These are phyloP conservation scores for Suhomyces sp. DNA, from an alignment of 805 yeast genomes.

Conservation along the genomic window DNA sequence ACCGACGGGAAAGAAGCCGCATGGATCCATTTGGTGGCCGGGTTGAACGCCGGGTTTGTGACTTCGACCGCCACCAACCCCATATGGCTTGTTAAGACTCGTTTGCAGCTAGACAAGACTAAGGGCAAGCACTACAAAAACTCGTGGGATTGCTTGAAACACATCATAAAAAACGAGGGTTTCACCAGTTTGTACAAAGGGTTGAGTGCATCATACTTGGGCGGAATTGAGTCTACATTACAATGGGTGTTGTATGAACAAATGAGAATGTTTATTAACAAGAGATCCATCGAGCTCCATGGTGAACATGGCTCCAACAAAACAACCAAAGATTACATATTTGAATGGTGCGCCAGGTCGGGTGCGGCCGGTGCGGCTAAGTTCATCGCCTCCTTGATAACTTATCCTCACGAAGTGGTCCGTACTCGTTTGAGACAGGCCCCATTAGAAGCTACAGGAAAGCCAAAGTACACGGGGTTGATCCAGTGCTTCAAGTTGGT, in stretches of 20 bases:
- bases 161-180: conserved; percentile 76
- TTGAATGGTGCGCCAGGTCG: conserved; percentile 93
- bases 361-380: conserved; percentile 98
- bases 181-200: conserved; percentile 79
- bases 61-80: conserved; percentile 98
- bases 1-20: conserved; percentile 77
- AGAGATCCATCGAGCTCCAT: conserved; percentile 41
- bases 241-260: conserved; percentile 98
- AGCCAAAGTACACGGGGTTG: conserved; percentile 84
- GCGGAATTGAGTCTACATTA: conserved; percentile 86
- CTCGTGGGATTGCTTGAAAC: conserved; percentile 77
- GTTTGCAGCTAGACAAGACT: conserved; percentile 86
- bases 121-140: conserved; percentile 66
- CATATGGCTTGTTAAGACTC: conserved; percentile 93
- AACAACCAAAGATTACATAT: conserved; percentile 55
- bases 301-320: conserved; percentile 27
- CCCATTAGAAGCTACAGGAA: conserved; percentile 69
- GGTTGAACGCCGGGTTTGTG: conserved; percentile 87
- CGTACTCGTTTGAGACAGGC: conserved; percentile 95
- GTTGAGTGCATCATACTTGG: conserved; percentile 89
- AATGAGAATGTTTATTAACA: conserved; percentile 70
- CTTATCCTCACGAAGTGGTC: conserved; percentile 97
- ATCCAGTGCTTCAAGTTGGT: conserved; percentile 82
- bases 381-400: conserved; percentile 83
- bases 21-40: conserved; percentile 81